Conservation (phyloP, 163 green algal species). For the Volvox carteri region DNA sequence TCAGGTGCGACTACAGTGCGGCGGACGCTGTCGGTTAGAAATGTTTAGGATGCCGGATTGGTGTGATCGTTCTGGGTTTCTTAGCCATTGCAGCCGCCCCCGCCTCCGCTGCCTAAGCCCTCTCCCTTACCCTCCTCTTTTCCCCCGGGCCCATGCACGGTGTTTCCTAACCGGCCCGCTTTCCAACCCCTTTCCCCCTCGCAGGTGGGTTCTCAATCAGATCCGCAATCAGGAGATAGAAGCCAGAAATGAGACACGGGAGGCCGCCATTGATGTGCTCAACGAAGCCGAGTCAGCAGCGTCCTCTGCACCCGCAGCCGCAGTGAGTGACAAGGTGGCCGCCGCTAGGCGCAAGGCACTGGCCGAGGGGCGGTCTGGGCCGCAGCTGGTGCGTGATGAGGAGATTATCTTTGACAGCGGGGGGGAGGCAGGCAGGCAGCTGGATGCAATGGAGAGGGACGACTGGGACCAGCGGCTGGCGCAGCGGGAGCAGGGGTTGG, state of each 20-base stretch:
- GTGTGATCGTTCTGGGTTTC: too few relatives aligned
- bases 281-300: background rate
- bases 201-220: conserved; percentile 68
- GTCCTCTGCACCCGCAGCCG: background rate
- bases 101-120: background rate
- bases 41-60: too few relatives aligned
- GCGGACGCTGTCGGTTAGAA: too few relatives aligned
- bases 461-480: conserved; percentile 21
- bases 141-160: background rate
- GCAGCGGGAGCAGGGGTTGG: background rate
- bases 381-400: conserved; percentile 19
- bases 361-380: background rate
- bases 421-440: conserved; percentile 7
- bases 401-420: conserved; percentile 45
- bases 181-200: too few relatives aligned
- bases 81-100: background rate
- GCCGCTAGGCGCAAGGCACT: conserved; percentile 59
- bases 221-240: conserved; percentile 78
- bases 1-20: too few relatives aligned
- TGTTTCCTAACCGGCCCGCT: too few relatives aligned
- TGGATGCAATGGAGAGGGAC: background rate
- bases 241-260: conserved; percentile 74
- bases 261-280: conserved; percentile 23
- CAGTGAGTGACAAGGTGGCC: conserved; percentile 55
- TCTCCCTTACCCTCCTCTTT: background rate